phyloP scores from a whole-genome alignment of 176 grass and related monocot species.

The Raddia distichophylla region DNA sequence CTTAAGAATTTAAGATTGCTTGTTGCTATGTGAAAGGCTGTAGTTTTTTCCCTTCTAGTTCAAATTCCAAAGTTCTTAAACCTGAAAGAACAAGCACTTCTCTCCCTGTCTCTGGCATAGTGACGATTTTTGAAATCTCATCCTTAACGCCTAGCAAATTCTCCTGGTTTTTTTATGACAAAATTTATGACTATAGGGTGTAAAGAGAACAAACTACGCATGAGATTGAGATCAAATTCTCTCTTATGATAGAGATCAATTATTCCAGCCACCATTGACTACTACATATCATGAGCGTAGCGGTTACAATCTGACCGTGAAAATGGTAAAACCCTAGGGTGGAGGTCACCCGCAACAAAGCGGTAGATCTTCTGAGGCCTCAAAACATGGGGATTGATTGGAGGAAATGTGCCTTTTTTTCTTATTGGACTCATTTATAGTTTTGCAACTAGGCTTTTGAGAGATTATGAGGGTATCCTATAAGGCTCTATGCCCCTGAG shows the following conservation, averaged over 20 bases:
- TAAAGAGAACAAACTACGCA: background rate
- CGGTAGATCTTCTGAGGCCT: no score
- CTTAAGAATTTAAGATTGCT: background rate
- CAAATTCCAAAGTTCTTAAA: background rate
- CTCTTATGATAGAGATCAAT: background rate
- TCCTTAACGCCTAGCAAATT: background rate
- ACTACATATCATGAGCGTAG: background rate
- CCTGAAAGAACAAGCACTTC: background rate
- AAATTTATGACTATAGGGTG: background rate
- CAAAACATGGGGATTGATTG: no score
- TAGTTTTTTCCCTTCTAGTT: background rate
- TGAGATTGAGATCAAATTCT: background rate
- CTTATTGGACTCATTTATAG: no score
- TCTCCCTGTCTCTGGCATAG: background rate
- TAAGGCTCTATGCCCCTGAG: no score
- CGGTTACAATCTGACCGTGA: no score
- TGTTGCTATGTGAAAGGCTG: background rate
- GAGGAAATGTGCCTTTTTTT: no score
- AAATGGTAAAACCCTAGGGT: no score
- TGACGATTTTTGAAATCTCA: background rate
- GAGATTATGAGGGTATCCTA: no score
- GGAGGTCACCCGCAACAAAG: no score
- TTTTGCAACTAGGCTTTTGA: no score
- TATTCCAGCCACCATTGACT: background rate
- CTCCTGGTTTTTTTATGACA: background rate